Evolutionary conservation across 1,284 basidiomycete species (phyloP).

Genomic region (Ganoderma sinense): DNA sequence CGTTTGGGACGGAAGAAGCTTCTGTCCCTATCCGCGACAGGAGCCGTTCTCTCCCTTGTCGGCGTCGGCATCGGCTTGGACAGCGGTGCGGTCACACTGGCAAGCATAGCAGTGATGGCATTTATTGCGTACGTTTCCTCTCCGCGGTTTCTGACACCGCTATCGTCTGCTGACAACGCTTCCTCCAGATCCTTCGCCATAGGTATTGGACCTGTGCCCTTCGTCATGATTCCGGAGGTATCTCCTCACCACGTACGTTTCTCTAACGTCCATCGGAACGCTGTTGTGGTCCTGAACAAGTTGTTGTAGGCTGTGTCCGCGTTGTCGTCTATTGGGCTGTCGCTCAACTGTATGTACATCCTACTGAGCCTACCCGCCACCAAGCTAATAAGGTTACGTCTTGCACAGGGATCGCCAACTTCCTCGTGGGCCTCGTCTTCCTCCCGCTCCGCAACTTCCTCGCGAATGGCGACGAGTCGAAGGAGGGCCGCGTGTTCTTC

Average conservation of each 20-base stretch:
- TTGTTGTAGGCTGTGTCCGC: conserved; percentile 77
- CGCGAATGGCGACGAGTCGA: conserved; percentile 64
- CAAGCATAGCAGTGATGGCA: conserved; percentile 80
- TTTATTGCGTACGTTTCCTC: conserved; percentile 78
- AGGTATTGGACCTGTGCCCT: conserved; percentile 93
- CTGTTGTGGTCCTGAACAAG: neutral
- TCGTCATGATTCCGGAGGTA: conserved; percentile 92
- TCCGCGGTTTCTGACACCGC: neutral
- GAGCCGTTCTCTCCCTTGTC: conserved; percentile 73
- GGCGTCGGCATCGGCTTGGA: conserved; percentile 80
- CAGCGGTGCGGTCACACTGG: conserved; percentile 61
- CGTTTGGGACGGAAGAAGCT: conserved; percentile 70
- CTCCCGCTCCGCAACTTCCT: conserved; percentile 82
- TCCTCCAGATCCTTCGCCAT: conserved; percentile 80
- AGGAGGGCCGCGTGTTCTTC: conserved; percentile 86
- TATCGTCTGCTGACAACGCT: neutral
- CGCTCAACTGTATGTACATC: conserved; percentile 75
- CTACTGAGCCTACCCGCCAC: neutral
- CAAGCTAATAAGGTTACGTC: neutral
- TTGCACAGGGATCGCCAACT: conserved; percentile 79
- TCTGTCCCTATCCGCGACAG: conserved; percentile 61
- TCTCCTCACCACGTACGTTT: conserved; percentile 76
- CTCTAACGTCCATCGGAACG: neutral
- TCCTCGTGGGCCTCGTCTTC: conserved; percentile 84
- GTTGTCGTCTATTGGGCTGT: conserved; percentile 84